Conservation (phyloP, 1,139 yeast species). For the Sugiyamaella sp. region DNA sequence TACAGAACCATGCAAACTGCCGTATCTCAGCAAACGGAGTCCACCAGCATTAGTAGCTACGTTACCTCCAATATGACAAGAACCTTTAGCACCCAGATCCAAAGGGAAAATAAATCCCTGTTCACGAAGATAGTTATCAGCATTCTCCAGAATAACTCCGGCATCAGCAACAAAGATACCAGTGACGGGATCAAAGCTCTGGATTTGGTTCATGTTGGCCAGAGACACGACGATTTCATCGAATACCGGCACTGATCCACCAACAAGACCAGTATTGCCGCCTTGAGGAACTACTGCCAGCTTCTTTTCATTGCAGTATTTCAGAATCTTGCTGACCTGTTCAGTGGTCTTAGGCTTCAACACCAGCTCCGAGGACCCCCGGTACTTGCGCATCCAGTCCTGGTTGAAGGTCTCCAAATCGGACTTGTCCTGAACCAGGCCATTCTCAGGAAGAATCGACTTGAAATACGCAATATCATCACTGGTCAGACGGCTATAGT, state of each 20-base stretch:
- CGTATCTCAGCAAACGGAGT: constrained; percentile 80
- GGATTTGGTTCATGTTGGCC: constrained; percentile 70
- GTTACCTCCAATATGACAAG: constrained; percentile 94
- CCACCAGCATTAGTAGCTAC: constrained; percentile 99
- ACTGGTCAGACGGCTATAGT: constrained; percentile 51
- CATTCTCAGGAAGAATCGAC: constrained; percentile 55
- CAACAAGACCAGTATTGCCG: constrained; percentile 96
- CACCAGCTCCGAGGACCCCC: constrained; percentile 81
- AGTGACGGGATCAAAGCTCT: constrained; percentile 78
- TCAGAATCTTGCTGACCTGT: constrained; percentile 75
- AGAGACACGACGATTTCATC: constrained; percentile 84
- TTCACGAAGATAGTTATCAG: constrained; percentile 78
- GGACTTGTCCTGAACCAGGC: constrained; percentile 55
- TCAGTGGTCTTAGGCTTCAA: constrained; percentile 83
- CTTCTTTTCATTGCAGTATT: constrained; percentile 76
- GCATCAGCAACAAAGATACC: constrained; percentile 91
- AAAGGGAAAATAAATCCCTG: constrained; percentile 89
- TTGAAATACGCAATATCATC: constrained; percentile 67
- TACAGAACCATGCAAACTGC: constrained; percentile 90
- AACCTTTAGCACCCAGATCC: constrained; percentile 96
- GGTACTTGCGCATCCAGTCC: constrained; percentile 96
- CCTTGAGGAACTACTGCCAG: constrained; percentile 96
- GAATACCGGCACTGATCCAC: constrained; percentile 91
- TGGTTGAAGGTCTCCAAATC: constrained; percentile 78
- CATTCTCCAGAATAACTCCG: constrained; percentile 85